Evolutionary conservation across 2,329 filamentous ascomycete species (phyloP).

Genomic region (Monosporascus sp.): DNA sequence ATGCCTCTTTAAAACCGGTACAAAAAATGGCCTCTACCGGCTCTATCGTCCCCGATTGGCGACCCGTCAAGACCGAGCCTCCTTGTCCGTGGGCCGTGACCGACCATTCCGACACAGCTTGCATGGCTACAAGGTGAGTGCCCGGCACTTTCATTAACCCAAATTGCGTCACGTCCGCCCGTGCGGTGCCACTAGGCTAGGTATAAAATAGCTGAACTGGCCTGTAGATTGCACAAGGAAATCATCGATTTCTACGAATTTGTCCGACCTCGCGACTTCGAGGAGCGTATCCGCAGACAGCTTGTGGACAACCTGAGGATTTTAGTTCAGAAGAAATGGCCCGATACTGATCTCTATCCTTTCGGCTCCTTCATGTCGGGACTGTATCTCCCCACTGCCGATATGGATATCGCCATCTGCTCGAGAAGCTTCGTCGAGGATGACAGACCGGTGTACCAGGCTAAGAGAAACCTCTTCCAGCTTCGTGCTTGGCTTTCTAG

Average conservation of each 20-base stretch:
- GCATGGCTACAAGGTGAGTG: conserved; percentile 54
- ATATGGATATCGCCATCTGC: conserved; percentile 90
- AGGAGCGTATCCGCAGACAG: conserved; percentile 68
- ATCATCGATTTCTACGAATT: conserved; percentile 85
- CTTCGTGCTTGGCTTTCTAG: conserved; percentile 57
- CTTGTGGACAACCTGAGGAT: conserved; percentile 65
- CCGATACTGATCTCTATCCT: conserved; percentile 59
- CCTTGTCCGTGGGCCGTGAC: conserved; percentile 58
- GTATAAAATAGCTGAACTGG: no score
- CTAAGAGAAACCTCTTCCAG: conserved; percentile 53
- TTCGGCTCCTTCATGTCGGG: conserved; percentile 96
- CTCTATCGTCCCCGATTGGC: conserved; percentile 49
- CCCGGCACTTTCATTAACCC: background rate
- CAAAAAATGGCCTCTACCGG: conserved; percentile 47
- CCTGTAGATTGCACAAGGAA: conserved; percentile 68
- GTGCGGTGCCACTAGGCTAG: no score
- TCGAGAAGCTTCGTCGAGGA: conserved; percentile 52
- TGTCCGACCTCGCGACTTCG: conserved; percentile 71
- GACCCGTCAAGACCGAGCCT: conserved; percentile 34
- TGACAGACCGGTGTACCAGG: conserved; percentile 43
- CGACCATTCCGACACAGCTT: conserved; percentile 49
- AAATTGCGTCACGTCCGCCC: no score
- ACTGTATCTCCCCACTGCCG: conserved; percentile 65
- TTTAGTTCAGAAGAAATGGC: conserved; percentile 53
- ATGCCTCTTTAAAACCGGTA: conserved; percentile 47